phyloP scores from a whole-genome alignment of 805 yeast species.

The Monosporozyma aerobia region DNA sequence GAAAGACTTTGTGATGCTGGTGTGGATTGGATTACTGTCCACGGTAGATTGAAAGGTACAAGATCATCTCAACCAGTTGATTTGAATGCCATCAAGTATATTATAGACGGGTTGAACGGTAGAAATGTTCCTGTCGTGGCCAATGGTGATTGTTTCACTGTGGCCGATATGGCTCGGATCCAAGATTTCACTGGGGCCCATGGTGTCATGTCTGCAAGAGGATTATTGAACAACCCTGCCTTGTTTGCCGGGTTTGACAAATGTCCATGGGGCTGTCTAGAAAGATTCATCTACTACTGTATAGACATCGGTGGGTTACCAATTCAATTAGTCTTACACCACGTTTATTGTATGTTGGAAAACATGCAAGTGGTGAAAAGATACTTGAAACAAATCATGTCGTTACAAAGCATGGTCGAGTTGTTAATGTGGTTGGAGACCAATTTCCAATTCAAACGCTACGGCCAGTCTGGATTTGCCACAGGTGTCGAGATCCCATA shows the following conservation, averaged over 20 bases:
- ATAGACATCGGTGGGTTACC: slow-evolving; percentile 73
- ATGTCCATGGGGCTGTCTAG: slow-evolving; percentile 91
- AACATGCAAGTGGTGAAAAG: slow-evolving; percentile 37
- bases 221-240: slow-evolving; percentile 78
- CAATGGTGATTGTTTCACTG: slow-evolving; percentile 84
- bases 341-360: slow-evolving; percentile 78
- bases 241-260: slow-evolving; percentile 62
- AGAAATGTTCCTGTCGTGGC: slow-evolving; percentile 84
- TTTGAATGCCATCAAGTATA: slow-evolving; percentile 64
- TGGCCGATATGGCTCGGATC: slow-evolving; percentile 56
- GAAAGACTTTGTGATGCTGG: slow-evolving; percentile 73
- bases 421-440: slow-evolving; percentile 77
- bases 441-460: slow-evolving; percentile 55
- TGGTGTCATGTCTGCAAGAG: slow-evolving; percentile 95
- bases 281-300: slow-evolving; percentile 69
- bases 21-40: slow-evolving; percentile 88
- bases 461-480: slow-evolving; percentile 65
- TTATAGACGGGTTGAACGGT: slow-evolving; percentile 35
- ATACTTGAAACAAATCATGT: slow-evolving; percentile 56
- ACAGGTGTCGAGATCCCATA: slow-evolving; percentile 38
- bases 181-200: slow-evolving; percentile 63
- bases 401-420: slow-evolving; percentile 45
- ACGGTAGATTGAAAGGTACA: slow-evolving; percentile 81
- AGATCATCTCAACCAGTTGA: slow-evolving; percentile 79
- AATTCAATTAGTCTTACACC: slow-evolving; percentile 77